phyloP scores from a whole-genome alignment of 73 alveolate species.

The Paraurostyla sp. region DNA sequence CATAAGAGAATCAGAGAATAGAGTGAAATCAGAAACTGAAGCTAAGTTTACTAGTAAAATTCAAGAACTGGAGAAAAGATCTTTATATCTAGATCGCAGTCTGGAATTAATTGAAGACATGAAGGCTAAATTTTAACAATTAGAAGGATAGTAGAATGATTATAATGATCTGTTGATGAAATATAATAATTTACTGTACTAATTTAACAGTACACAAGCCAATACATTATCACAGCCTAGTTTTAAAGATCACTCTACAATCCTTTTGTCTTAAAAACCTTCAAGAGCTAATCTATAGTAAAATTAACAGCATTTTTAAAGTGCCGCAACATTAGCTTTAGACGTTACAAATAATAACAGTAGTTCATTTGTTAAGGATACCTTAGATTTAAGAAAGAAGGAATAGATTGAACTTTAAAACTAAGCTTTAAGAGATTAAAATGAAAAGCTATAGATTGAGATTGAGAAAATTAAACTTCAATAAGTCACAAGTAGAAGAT shows the following conservation, averaged over 20 bases:
- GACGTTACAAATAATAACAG: no score
- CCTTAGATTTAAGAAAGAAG: background rate
- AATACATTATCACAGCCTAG: no score
- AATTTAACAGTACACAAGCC: no score
- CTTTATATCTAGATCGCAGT: conserved; percentile 28
- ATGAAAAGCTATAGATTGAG: background rate
- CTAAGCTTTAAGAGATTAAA: background rate
- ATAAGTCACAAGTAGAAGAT: background rate
- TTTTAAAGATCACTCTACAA: background rate
- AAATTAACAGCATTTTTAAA: no score
- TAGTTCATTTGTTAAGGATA: no score
- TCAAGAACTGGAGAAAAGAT: conserved; percentile 16
- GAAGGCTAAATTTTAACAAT: conserved; percentile 1
- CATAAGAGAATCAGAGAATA: conserved; percentile 27
- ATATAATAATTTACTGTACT: conserved; percentile 6
- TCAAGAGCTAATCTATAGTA: no score
- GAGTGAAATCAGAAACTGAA: conserved; percentile 41
- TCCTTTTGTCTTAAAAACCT: no score
- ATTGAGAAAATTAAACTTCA: background rate
- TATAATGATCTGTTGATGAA: conserved; percentile 25
- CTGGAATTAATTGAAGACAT: conserved; percentile 45
- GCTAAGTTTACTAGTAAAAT: background rate
- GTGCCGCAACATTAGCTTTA: no score
- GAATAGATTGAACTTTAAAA: background rate
- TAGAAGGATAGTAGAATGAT: conserved; percentile 4